Conservation (phyloP, 1,284 basidiomycete genomes). For the Boletus semigastroideus region DNA sequence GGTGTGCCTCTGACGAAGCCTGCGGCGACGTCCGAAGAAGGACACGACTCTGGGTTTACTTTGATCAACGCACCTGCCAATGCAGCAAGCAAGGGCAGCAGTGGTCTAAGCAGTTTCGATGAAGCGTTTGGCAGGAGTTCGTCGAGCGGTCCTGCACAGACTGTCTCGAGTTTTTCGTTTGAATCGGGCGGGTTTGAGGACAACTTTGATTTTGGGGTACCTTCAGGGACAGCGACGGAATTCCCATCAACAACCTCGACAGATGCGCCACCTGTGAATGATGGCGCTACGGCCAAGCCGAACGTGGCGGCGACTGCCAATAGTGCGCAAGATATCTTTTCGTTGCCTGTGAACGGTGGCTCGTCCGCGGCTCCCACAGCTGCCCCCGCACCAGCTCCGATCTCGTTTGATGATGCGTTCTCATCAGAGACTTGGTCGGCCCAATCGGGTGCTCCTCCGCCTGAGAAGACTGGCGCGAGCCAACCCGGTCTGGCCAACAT, state of each 20-base stretch:
- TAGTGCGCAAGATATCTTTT: constrained; percentile 19
- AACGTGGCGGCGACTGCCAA: constrained; percentile 16
- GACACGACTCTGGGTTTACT: constrained; percentile 23
- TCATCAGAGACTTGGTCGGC: constrained; percentile 24
- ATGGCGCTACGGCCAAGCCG: constrained; percentile 15
- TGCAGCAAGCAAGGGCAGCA: constrained; percentile 20
- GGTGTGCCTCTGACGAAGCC: constrained; percentile 27
- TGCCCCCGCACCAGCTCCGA: constrained; percentile 21
- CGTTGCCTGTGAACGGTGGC: constrained; percentile 12
- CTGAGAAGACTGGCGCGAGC: constrained; percentile 19
- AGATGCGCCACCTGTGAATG: constrained; percentile 14
- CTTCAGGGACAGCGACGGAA: constrained; percentile 38
- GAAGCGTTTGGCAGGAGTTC: constrained; percentile 63
- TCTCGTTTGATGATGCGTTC: constrained; percentile 57
- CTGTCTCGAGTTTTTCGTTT: constrained; percentile 55
- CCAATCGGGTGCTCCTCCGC: constrained; percentile 12
- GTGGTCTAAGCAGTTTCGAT: constrained; percentile 71
- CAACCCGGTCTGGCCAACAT: constrained; percentile 31
- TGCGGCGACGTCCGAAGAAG: constrained; percentile 15
- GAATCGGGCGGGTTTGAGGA: constrained; percentile 79
- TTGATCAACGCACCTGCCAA: constrained; percentile 21
- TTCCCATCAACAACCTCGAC: constrained; percentile 26
- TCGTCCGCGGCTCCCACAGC: constrained; percentile 2
- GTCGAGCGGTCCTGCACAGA: constrained; percentile 34
- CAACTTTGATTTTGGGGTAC: constrained; percentile 78